Base-by-base conservation (phyloP, 164 flowering plant genomes). In the Stephania cephalantha region DNA sequence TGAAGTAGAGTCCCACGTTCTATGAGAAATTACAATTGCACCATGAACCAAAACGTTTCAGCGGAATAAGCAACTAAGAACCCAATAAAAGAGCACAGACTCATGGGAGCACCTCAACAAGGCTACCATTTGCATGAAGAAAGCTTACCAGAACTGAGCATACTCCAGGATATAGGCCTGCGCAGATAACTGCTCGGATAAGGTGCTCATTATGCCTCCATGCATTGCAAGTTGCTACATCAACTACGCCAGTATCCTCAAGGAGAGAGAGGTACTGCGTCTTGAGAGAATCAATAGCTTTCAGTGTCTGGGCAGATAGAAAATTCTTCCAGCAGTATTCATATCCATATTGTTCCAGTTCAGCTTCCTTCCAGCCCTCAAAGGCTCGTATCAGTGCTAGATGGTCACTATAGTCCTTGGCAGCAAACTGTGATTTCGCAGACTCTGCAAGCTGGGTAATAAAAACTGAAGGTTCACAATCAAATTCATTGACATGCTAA, bases 321-420 rank as follows among this genome's bases (percentile, higher is more conserved):
- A 96, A 96, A 72, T 96, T 96, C 74, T 83, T 91, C 97, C 97
- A 91, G 80, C 97, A 94, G 78, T 90, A 96, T 17, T 94, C 97
- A 83, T 92, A 85, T 35, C 97, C 95, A 77, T 81, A 71, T 53
- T 78, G 82, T 71, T 86, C 84, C 71, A 53, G 83, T 81, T 93
- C 97, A 79, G 97, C 96, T 66, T 79, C 87, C 84, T 83, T 94
- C 99, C 99, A 96, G 44, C 94, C 97, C 73, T 88, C 91, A 77
- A 87, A 92, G 44, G 98, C 98, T 68, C 94, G 89, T 45, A 94
- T 83, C 71, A 94, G 90, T 25, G 97, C 91, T 76, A 96, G 89
- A 78, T 96, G 99, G 73, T 94, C 98, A 80, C 99, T 96, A 69
- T 83, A 83, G 78, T 84, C 89, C 70, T 69, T 78, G 7, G 72